Conservation (phyloP, 257 asterid genomes). For the Verbascum thapsus region DNA sequence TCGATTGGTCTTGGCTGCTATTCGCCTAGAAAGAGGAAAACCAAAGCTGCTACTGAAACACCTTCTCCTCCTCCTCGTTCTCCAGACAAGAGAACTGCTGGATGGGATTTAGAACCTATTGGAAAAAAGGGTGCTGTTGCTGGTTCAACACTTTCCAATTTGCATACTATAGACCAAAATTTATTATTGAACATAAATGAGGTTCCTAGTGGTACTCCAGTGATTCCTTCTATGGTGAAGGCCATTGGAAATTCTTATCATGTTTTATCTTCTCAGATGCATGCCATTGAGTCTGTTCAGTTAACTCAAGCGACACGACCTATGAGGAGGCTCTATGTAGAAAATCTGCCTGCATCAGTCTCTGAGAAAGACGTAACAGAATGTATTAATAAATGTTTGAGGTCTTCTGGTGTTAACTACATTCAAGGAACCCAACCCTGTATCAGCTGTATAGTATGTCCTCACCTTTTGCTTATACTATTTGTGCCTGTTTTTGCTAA, state of each 20-base stretch:
- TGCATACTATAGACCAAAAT: slow-evolving; percentile 44
- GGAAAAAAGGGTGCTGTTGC: slow-evolving; percentile 41
- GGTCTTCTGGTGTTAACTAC: slow-evolving; percentile 76
- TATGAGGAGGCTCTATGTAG: slow-evolving; percentile 91
- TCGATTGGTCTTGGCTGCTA: slow-evolving; percentile 97
- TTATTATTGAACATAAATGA: slow-evolving; percentile 39
- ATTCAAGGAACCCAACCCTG: slow-evolving; percentile 87
- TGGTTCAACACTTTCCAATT: slow-evolving; percentile 36
- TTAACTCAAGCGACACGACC: slow-evolving; percentile 97
- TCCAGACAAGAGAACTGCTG: slow-evolving; percentile 71
- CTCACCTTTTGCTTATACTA: slow-evolving; percentile 14
- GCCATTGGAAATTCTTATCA: slow-evolving; percentile 46
- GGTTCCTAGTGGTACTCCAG: slow-evolving; percentile 42
- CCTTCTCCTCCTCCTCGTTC: slow-evolving; percentile 78
- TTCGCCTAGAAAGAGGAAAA: slow-evolving; percentile 97
- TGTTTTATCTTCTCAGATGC: slow-evolving; percentile 49
- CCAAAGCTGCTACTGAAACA: slow-evolving; percentile 76
- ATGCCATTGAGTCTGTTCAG: slow-evolving; percentile 77
- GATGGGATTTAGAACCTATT: slow-evolving; percentile 75
- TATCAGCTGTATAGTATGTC: slow-evolving; percentile 92
- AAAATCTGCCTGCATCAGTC: slow-evolving; percentile 73
- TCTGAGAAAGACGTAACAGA: slow-evolving; percentile 87
- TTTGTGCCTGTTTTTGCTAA: slow-evolving; percentile 27
- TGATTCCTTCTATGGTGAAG: slow-evolving; percentile 39
- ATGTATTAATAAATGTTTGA: slow-evolving; percentile 63